Evolutionary conservation across 768 basidiomycete genomes (phyloP), one percentile per base, ranked within the genome.

Genomic region (Nidularia pulvinata): DNA sequence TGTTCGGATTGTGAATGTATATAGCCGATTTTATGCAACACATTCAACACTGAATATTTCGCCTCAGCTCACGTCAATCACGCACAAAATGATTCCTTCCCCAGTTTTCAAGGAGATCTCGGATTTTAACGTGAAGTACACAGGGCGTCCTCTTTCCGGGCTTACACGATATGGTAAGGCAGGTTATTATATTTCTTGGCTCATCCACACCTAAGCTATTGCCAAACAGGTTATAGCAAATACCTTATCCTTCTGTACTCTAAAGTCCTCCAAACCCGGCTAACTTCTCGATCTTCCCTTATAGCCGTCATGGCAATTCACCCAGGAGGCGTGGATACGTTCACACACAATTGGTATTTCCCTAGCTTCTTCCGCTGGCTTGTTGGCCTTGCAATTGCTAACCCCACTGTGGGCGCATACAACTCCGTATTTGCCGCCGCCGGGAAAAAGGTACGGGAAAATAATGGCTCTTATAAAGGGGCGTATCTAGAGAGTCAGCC

Each of bases 321-420:
- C 50, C 68, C 67, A 13, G 68, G 68, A 25, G 58, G 60, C 32
- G 66, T 71, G 33, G 65, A 68, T 42, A 71, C 68, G 10, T 65
- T 66, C 46, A 61, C 61, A 5, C 61, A 65, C n/a, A 56, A 57
- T 33, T 61, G 56, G 59, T 46, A 50, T 4, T 62, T 61, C 30
- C 58, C 59, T 19, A 53, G 53, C 14, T 48, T 25, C 25, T 25
- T 25, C 25, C 25, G 25, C 25, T 16, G 10, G 13, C 47, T 68
- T 7, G 55, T 62, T 9, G 51, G 61, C 4, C 36, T 65, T 34
- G 51, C 50, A 19, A 62, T 67, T 22, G 53, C 58, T 7, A 37
- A 57, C 11, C 57, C 62, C 7, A 55, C 55, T 6, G 57, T 57
- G 22, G 67, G 68, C 6, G 65, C 68, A 6, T 62, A 66, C 39